A percentile compares a stretch with the other conserved stretches of the same genome.
Conservation (phyloP, 495 filamentous ascomycete species). For the Schizothecium vesticola region DNA sequence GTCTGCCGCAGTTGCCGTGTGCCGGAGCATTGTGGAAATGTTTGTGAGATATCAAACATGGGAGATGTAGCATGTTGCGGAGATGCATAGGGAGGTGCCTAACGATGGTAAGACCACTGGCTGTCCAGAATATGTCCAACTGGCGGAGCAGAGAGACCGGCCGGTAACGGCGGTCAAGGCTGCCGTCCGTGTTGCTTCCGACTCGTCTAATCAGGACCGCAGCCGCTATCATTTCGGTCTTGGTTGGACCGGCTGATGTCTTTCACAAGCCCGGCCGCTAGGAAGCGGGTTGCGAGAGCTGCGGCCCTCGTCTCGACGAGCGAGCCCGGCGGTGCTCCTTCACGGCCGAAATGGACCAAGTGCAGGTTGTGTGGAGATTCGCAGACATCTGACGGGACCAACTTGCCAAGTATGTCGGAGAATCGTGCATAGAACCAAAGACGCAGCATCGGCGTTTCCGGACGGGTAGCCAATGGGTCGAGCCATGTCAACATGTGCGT, state of each 20-base stretch:
- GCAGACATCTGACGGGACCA: constrained; percentile 8
- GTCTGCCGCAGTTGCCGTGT: background rate
- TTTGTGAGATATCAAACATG: background rate
- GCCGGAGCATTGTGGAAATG: background rate
- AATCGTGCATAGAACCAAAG: background rate
- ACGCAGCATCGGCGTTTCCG: background rate
- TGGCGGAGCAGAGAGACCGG: background rate
- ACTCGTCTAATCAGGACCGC: background rate
- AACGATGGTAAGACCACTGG: background rate
- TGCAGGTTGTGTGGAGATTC: background rate
- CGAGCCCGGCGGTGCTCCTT: background rate
- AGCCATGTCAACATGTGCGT: background rate
- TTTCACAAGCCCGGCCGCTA: background rate
- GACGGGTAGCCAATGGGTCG: background rate
- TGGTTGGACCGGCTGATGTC: background rate
- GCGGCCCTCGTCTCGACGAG: background rate
- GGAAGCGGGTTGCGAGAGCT: background rate
- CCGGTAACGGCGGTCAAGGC: background rate
- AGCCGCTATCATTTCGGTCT: background rate
- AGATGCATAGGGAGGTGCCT: background rate
- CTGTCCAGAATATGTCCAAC: background rate
- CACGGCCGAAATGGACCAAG: background rate
- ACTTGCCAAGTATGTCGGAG: background rate
- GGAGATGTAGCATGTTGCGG: background rate
- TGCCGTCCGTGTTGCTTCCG: background rate